Base-by-base conservation (phyloP, 805 yeast species). In the Lachancea quebecensis region DNA sequence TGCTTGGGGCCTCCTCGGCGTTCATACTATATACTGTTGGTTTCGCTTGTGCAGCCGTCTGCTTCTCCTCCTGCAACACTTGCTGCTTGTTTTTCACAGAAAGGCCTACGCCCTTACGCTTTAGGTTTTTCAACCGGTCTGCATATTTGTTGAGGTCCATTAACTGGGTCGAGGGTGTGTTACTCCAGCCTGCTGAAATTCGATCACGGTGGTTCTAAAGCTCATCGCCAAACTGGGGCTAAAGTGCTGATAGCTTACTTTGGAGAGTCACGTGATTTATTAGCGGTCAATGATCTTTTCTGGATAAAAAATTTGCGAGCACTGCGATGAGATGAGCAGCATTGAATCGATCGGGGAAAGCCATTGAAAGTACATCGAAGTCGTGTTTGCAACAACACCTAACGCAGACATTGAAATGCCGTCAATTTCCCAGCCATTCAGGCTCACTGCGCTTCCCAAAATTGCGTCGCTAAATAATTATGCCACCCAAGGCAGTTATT, bases 391-490 rank as follows among this genome's bases (percentile, higher is more conserved):
- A 7, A 5, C n/a, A 16, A 21, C 7, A 32, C 12, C 35, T 27
- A 15, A 30, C 21, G 37, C 17, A 17, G 30, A 4, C 15, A 18
- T 10, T 31, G 33, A 8, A 27, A 62, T 62, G 65, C 59, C 67
- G 1, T 57, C 64, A 9, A 48, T 65, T 11, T 63, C 67, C 1
- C 67, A 62, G 48, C 67, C 69, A 6, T 65, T 65, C 15, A 57
- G 64, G 42, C 51, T 65, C 14, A 55, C 65, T 6, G 47, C 53
- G 3, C 50, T 65, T n/a, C 69, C 69, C 17, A 62, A 60, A 47
- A 55, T 61, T 11, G 45, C 57, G 14, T 57, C 60, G 11, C 47
- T 61, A 35, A 58, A 58, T 33, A 55, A 59, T 37, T 56, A 47
- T 43, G 48, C 55, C 2, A 44, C 46, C 14, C 66, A 61, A 46